Percentiles rank a stretch among this genome's conserved stretches.
These are phyloP conservation scores for Penicillium tannophilum DNA, from an alignment of 495 filamentous ascomycete genomes.

Conservation along the genomic window DNA sequence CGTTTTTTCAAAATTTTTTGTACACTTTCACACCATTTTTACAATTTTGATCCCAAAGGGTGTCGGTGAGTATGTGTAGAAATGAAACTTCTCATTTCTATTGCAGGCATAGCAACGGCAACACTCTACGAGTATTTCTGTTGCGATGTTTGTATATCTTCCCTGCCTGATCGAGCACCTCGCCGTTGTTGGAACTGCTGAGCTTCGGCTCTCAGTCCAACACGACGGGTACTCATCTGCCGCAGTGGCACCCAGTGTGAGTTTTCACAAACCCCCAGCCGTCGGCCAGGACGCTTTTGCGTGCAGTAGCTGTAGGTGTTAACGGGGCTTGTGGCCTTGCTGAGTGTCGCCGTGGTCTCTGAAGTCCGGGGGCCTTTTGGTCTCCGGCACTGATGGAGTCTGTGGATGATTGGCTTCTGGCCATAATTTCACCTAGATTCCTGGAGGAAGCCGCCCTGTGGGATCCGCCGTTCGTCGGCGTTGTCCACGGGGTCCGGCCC, in stretches of 20 bases:
- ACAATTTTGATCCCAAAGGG: conserved; percentile 8
- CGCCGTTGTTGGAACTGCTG: neutral
- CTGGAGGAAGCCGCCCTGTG: conserved; percentile 40
- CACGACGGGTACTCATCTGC: neutral
- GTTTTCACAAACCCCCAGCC: neutral
- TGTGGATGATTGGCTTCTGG: conserved; percentile 55
- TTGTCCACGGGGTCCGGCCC: conserved; percentile 26
- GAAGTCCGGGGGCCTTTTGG: conserved; percentile 24
- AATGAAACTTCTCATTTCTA: conserved; percentile 5
- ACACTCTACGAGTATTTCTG: neutral
- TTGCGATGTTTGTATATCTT: conserved; percentile 1
- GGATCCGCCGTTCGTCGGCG: conserved; percentile 38
- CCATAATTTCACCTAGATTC: conserved; percentile 40
- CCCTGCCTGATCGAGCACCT: conserved; percentile 16
- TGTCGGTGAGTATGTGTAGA: conserved; percentile 27
- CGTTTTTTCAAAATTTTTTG: conserved; percentile 12
- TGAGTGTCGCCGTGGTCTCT: conserved; percentile 1
- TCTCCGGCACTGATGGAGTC: conserved; percentile 43
- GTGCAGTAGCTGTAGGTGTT: neutral
- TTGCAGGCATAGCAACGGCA: neutral
- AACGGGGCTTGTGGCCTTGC: neutral
- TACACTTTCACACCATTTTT: conserved; percentile 2
- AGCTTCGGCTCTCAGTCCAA: neutral
- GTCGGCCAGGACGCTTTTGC: neutral
- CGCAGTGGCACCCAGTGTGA: neutral